phyloP scores from a whole-genome alignment of 2,329 filamentous ascomycete genomes.

The Cytospora mali region DNA sequence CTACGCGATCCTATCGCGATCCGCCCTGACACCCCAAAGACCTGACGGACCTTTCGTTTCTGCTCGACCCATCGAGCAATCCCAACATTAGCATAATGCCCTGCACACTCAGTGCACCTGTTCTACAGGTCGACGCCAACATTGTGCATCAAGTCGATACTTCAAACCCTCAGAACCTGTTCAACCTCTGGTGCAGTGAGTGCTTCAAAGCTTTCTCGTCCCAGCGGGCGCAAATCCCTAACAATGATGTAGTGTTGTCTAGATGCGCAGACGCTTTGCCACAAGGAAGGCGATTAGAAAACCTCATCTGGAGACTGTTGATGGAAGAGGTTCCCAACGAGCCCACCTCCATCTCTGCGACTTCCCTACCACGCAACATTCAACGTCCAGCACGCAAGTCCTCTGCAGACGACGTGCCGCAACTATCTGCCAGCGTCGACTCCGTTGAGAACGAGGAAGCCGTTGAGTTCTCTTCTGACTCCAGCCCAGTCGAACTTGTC shows the following conservation, averaged over 20 bases:
- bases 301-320: constrained; percentile 95
- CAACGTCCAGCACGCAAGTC: constrained; percentile 33
- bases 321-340: constrained; percentile 65
- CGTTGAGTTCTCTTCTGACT: constrained; percentile 58
- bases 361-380: constrained; percentile 55
- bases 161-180: constrained; percentile 86
- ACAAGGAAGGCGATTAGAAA: constrained; percentile 89
- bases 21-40: constrained; percentile 28
- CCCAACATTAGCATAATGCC: constrained; percentile 64
- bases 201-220: constrained; percentile 32
- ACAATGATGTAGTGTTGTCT: constrained; percentile 71
- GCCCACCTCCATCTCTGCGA: constrained; percentile 41
- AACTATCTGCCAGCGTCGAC: constrained; percentile 77
- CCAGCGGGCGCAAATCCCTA: constrained; percentile 11
- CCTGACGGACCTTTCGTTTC: constrained; percentile 29
- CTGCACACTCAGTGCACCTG: constrained; percentile 77
- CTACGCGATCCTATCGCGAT: constrained; percentile 33
- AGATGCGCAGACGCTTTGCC: constrained; percentile 93
- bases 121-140: constrained; percentile 87
- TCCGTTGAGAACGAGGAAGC: constrained; percentile 71
- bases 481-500: constrained; percentile 59
- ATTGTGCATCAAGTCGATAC: constrained; percentile 96
- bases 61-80: constrained; percentile 45
- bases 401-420: constrained; percentile 62
- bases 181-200: constrained; percentile 96